Conservation (phyloP, 495 filamentous ascomycete species). For the Choiromyces venosus region DNA sequence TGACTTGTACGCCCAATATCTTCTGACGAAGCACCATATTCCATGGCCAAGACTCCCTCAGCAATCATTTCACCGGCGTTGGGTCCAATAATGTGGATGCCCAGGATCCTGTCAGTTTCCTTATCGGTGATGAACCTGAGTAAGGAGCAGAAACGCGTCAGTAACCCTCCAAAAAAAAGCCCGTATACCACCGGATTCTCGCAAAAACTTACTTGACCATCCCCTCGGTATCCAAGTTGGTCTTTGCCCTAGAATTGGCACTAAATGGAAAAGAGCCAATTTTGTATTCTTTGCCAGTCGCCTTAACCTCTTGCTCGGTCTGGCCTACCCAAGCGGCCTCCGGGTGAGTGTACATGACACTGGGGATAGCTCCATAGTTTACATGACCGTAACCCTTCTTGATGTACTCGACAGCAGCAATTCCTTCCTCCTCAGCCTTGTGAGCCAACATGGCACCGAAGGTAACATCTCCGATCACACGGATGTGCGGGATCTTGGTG, state of each 20-base stretch:
- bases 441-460: slow-evolving; percentile 99
- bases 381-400: slow-evolving; percentile 96
- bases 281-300: slow-evolving; percentile 79
- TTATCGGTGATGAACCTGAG: slow-evolving; percentile 75
- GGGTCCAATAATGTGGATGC: slow-evolving; percentile 92
- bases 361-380: slow-evolving; percentile 96
- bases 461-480: slow-evolving; percentile 91
- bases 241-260: slow-evolving; percentile 97
- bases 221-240: slow-evolving; percentile 94
- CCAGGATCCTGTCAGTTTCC: slow-evolving; percentile 91
- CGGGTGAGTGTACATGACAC: slow-evolving; percentile 98
- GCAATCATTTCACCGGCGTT: slow-evolving; percentile 99
- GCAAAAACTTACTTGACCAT: slow-evolving; percentile 65
- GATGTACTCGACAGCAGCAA: slow-evolving; percentile 92
- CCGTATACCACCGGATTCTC: background rate
- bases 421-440: slow-evolving; percentile 97
- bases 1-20: slow-evolving; percentile 94
- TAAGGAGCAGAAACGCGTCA: slow-evolving; percentile 3
- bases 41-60: slow-evolving; percentile 87
- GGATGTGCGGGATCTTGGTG: slow-evolving; percentile 93
- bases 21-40: slow-evolving; percentile 93
- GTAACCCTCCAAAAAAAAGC: background rate
- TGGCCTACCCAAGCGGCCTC: slow-evolving; percentile 98
- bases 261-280: slow-evolving; percentile 92
- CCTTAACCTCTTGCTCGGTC: slow-evolving; percentile 94